A percentile compares a stretch with the other conserved stretches of the same genome.
phyloP scores from a whole-genome alignment of 1,284 basidiomycete genomes.

The Coniophora puteana region DNA sequence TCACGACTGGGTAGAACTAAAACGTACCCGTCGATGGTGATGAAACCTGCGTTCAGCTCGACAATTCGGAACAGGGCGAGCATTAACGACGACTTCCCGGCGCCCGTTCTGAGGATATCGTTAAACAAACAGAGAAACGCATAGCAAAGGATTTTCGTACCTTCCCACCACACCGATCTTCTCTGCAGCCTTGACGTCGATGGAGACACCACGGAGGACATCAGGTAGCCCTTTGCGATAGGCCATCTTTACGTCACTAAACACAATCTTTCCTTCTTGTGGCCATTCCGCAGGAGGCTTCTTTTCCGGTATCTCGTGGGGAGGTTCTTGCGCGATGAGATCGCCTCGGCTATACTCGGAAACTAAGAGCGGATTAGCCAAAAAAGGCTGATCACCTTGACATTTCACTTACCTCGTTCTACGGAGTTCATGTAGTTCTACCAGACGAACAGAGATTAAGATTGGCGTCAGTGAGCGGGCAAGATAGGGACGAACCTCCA shows the following conservation, averaged over 20 bases:
- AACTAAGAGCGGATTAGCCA: conserved; percentile 6
- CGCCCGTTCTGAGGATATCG: conserved; percentile 33
- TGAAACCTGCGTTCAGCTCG: conserved; percentile 33
- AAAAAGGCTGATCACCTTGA: neutral
- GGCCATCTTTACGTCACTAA: conserved; percentile 50
- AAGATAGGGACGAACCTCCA: conserved; percentile 42
- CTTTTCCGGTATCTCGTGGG: conserved; percentile 51
- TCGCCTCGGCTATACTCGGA: conserved; percentile 51
- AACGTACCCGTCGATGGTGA: conserved; percentile 38
- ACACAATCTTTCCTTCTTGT: conserved; percentile 44
- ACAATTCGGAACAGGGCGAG: conserved; percentile 40
- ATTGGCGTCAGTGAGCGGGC: too few species aligned
- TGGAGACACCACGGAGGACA: conserved; percentile 54
- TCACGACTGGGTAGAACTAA: conserved; percentile 36
- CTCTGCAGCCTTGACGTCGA: conserved; percentile 63
- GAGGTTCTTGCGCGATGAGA: conserved; percentile 59
- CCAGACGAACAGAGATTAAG: conserved; percentile 4
- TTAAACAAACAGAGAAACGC: conserved; percentile 8
- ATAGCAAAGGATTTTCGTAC: conserved; percentile 13
- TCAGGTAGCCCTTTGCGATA: conserved; percentile 56
- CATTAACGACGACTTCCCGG: conserved; percentile 54
- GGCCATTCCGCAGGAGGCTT: conserved; percentile 55
- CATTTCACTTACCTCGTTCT: conserved; percentile 51
- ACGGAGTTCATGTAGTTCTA: conserved; percentile 76
- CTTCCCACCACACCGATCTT: conserved; percentile 77